Evolutionary conservation across 768 basidiomycete species (phyloP).

Genomic region (Russula olivacea): DNA sequence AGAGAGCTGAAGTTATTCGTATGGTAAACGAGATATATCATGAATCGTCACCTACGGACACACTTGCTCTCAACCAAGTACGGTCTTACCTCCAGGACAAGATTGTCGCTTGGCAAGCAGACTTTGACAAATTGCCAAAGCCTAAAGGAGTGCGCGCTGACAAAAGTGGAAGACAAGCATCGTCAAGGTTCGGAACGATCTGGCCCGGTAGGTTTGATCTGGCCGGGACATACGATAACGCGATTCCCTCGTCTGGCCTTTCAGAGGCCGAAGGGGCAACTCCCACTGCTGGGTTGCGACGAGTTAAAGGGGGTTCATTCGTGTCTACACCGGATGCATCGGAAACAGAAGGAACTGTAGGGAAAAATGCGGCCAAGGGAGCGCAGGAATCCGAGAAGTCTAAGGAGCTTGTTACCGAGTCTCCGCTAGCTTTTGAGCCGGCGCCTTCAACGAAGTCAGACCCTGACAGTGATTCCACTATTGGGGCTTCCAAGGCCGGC

Average conservation of each 20-base stretch:
- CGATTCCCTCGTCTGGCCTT: slow-evolving; percentile 55
- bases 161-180: slow-evolving; percentile 46
- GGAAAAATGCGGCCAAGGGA: slow-evolving; percentile 26
- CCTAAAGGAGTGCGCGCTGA: slow-evolving; percentile 50
- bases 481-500: slow-evolving; percentile 46
- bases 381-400: slow-evolving; percentile 4
- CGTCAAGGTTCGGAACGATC: slow-evolving; percentile 63
- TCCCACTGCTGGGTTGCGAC: slow-evolving; percentile 37
- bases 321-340: slow-evolving; percentile 69
- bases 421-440: slow-evolving; percentile 1
- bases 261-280: slow-evolving; percentile 69
- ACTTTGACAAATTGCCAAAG: slow-evolving; percentile 81
- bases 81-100: slow-evolving; percentile 85
- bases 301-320: slow-evolving; percentile 50
- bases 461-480: slow-evolving; percentile 79
- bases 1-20: slow-evolving; percentile 63
- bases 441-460: slow-evolving; percentile 43
- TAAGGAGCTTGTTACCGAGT: not conserved
- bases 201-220: slow-evolving; percentile 61
- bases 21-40: slow-evolving; percentile 77
- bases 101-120: slow-evolving; percentile 94
- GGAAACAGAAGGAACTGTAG: slow-evolving; percentile 47
- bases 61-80: slow-evolving; percentile 79
- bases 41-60: slow-evolving; percentile 76
- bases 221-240: slow-evolving; percentile 47